Evolutionary conservation across 495 filamentous ascomycete genomes (phyloP).

Genomic region (Penicillium coffeae): DNA sequence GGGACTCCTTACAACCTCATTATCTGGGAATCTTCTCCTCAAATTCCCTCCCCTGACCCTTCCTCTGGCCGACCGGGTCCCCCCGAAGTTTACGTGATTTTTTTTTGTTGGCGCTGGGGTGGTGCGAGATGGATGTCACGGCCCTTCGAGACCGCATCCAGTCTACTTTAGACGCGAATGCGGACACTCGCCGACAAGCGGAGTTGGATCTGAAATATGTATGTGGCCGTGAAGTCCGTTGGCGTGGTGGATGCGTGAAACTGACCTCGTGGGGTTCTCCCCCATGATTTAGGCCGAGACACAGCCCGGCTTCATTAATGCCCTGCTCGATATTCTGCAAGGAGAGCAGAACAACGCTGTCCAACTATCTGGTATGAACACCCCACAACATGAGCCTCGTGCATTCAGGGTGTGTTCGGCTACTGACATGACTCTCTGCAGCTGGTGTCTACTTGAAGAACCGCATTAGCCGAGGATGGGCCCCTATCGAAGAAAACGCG

Average conservation of each 20-base stretch:
- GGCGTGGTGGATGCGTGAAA: constrained; percentile 13
- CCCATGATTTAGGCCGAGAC: constrained; percentile 70
- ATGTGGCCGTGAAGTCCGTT: constrained; percentile 34
- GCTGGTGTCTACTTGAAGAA: constrained; percentile 98
- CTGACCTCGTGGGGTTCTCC: constrained; percentile 14
- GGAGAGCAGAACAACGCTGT: constrained; percentile 78
- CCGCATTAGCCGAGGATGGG: constrained; percentile 87
- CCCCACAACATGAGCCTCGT: no score
- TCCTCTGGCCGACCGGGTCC: constrained; percentile 16
- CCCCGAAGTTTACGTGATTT: constrained; percentile 15
- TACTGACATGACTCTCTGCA: no score
- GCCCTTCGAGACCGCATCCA: constrained; percentile 82
- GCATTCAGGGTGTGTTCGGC: no score
- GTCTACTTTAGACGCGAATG: constrained; percentile 81
- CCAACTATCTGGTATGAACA: constrained; percentile 73
- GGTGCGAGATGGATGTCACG: constrained; percentile 75
- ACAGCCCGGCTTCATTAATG: constrained; percentile 84
- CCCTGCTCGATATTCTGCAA: constrained; percentile 84
- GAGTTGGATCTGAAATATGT: constrained; percentile 95
- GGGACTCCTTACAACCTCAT: constrained; percentile 19
- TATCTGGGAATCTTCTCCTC: constrained; percentile 1
- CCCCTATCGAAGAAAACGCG: constrained; percentile 63
- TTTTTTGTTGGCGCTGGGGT: constrained; percentile 34
- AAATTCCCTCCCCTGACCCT: constrained; percentile 7
- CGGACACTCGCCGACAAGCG: constrained; percentile 77